phyloP scores from a whole-genome alignment of 805 yeast species.

The Wickerhamomyces strasburgensis region DNA sequence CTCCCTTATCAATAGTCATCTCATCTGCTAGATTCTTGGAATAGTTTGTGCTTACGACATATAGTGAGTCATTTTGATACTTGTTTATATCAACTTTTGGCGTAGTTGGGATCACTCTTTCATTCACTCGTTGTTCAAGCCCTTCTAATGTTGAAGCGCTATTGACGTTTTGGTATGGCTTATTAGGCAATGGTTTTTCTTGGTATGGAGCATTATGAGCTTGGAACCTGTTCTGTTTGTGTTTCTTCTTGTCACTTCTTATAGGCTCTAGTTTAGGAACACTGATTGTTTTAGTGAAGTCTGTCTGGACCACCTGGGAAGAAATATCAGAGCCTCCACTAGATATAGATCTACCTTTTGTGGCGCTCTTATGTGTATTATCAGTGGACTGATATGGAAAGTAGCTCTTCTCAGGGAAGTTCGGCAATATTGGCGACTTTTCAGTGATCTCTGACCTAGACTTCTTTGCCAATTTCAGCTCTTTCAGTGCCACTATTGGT shows the following conservation, averaged over 20 bases:
- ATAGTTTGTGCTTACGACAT: conserved; percentile 24
- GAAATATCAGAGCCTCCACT: conserved; percentile 5
- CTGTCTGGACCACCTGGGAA: conserved; percentile 12
- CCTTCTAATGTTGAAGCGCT: conserved; percentile 13
- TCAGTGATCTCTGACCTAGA: conserved; percentile 10
- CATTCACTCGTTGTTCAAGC: conserved; percentile 15
- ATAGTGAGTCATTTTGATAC: conserved; percentile 10
- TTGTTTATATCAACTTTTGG: conserved; percentile 13
- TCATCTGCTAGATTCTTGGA: conserved; percentile 34
- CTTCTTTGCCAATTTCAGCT: conserved; percentile 19
- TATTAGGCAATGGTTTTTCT: conserved; percentile 22
- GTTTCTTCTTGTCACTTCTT: conserved; percentile 2
- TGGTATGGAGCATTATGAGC: too few species aligned
- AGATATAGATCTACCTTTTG: conserved; percentile 5
- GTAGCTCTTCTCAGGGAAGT: conserved; percentile 18
- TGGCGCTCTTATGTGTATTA: neutral
- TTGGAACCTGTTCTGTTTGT: neutral
- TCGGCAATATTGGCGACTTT: conserved; percentile 20
- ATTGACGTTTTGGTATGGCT: conserved; percentile 4
- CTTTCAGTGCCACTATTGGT: conserved; percentile 22
- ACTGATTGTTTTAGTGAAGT: conserved; percentile 1
- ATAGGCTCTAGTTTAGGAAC: conserved; percentile 18
- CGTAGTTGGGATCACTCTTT: conserved; percentile 18
- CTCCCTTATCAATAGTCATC: conserved; percentile 28
- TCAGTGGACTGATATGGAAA: conserved; percentile 7